phyloP scores from a whole-genome alignment of 768 basidiomycete genomes.

The Tremella mesenterica region DNA sequence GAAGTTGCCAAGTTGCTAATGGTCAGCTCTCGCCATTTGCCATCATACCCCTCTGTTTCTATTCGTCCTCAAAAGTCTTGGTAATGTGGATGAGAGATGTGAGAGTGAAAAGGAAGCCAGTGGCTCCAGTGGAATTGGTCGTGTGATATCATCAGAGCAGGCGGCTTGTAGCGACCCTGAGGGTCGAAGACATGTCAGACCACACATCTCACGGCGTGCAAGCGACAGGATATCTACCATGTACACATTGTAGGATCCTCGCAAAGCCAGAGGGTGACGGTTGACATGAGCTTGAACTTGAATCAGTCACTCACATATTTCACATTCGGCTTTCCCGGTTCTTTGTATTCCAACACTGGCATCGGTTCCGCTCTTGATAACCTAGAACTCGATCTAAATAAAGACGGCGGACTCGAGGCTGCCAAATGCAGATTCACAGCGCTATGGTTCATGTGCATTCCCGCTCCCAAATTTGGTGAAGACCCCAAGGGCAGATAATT shows the following conservation, averaged over 20 bases:
- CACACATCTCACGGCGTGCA: too few species aligned
- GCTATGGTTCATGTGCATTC: neutral
- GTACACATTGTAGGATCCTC: too few species aligned
- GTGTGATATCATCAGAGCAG: too few species aligned
- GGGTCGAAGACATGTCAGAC: too few species aligned
- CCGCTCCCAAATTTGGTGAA: neutral
- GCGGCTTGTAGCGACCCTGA: too few species aligned
- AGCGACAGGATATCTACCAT: too few species aligned
- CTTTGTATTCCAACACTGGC: conserved; percentile 24
- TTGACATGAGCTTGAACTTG: neutral
- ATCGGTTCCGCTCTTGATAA: conserved; percentile 2
- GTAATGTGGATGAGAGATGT: too few species aligned
- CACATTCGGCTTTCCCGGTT: conserved; percentile 14
- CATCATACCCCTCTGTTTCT: too few species aligned
- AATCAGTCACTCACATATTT: conserved; percentile 16
- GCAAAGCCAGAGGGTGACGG: too few species aligned
- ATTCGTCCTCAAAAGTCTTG: too few species aligned
- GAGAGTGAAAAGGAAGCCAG: too few species aligned
- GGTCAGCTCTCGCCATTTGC: neutral
- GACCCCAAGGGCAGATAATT: neutral
- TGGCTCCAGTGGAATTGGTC: too few species aligned
- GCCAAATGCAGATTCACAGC: neutral
- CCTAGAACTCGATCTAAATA: conserved; percentile 5
- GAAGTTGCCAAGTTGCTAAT: conserved; percentile 91
- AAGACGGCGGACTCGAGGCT: conserved; percentile 8